Percentiles rank a stretch among this genome's conserved stretches.
phyloP scores from a whole-genome alignment of 2,329 filamentous ascomycete species.

The Calonectria pauciramosa region DNA sequence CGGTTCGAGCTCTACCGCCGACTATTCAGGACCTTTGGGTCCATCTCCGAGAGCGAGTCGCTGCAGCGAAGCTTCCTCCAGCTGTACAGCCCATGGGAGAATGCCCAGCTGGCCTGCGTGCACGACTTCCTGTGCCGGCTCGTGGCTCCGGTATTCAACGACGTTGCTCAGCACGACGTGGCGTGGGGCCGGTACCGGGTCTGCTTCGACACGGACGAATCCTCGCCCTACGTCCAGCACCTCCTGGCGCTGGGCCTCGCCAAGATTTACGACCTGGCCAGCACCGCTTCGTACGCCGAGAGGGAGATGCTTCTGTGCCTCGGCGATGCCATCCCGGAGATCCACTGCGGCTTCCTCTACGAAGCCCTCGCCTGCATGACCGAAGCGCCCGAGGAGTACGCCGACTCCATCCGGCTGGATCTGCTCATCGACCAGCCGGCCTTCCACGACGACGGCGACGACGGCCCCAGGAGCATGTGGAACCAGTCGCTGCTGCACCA shows the following conservation, averaged over 20 bases:
- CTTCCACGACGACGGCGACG: background rate
- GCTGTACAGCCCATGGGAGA: background rate
- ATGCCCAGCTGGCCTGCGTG: background rate
- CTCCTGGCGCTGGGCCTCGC: background rate
- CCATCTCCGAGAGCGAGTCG: background rate
- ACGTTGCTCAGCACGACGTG: background rate
- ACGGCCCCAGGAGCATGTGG: background rate
- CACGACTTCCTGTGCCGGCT: conserved; percentile 5
- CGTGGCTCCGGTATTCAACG: background rate
- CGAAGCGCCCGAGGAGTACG: background rate
- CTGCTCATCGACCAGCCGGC: background rate
- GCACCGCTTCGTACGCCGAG: background rate
- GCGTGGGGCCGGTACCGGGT: background rate
- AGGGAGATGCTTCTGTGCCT: background rate
- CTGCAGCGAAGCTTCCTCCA: background rate
- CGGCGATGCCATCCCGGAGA: background rate
- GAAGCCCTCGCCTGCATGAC: background rate
- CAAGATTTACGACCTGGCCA: background rate
- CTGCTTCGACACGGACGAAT: background rate
- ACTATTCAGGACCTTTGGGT: background rate
- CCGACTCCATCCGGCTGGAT: background rate
- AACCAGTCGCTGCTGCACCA: background rate
- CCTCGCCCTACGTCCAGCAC: background rate
- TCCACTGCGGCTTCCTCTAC: background rate
- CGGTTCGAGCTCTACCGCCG: background rate